A percentile compares a stretch with the other conserved stretches of the same genome.
These are phyloP conservation scores for Physcia stellaris DNA, from an alignment of 495 filamentous ascomycete species.

Conservation along the genomic window DNA sequence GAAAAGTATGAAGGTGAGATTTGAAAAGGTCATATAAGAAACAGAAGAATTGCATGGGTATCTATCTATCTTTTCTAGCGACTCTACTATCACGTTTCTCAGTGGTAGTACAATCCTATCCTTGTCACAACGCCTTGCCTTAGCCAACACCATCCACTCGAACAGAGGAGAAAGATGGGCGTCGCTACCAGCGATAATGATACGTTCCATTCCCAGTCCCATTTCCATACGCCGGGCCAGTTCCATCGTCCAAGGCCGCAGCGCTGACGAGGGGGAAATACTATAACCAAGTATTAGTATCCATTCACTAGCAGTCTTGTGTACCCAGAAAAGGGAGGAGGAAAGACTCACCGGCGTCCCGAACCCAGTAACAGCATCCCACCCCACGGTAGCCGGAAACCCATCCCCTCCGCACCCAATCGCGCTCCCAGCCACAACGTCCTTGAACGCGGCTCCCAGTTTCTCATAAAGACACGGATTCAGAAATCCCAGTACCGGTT, in stretches of 20 bases:
- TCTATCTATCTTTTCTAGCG: no score
- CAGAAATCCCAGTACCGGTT: constrained; percentile 52
- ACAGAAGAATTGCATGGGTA: no score
- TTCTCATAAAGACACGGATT: constrained; percentile 60
- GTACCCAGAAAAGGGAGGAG: not conserved
- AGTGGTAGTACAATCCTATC: no score
- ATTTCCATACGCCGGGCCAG: no score
- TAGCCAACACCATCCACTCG: no score
- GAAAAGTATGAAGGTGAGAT: no score
- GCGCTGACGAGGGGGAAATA: constrained; percentile 8
- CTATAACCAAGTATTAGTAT: not conserved
- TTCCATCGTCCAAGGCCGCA: constrained; percentile 7
- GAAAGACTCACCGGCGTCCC: constrained; percentile 38
- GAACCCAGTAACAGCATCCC: constrained; percentile 49
- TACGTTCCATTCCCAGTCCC: no score
- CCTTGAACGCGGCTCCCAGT: constrained; percentile 41
- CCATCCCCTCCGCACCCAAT: constrained; percentile 42
- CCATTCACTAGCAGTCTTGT: not conserved
- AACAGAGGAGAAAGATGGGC: no score
- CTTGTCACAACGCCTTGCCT: no score
- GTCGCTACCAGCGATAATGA: no score
- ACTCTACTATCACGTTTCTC: no score
- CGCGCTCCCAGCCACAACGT: constrained; percentile 46
- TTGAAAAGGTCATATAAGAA: no score
- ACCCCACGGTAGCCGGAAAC: constrained; percentile 41